Base-by-base conservation (phyloP, 805 yeast genomes). In the Cyberlindnera euphorbiae region DNA sequence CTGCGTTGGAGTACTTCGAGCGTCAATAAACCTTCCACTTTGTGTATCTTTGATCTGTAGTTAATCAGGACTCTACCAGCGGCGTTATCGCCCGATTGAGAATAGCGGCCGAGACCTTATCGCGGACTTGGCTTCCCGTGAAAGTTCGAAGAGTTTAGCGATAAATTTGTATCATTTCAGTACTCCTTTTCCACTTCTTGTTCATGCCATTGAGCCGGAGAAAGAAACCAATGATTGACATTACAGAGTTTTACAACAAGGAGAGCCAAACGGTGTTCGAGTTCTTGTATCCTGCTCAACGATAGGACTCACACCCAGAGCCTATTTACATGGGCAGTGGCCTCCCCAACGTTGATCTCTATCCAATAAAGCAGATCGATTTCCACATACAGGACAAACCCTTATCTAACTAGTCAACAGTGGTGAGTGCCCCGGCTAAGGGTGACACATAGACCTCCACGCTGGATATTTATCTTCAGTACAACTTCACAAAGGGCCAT, bases 401-500 rank as follows among this genome's bases (percentile, higher is more conserved):
- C 3, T 22, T 18, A 24, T 32, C 40, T 5, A 11, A 11, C 2
- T 35, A 25, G 12, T 19, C 35, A 5, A 17, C 30, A 8, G 16
- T 32, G 4, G 41, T 33, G 9, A 16, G 32, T 2, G 34, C 33
- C 17, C 39, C 36, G 8, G 8, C 28, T 6, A 9, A 19, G 3
- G 29, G 33, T 11, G 32, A 26, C 4, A 26, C 24, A 6, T 36
- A 29, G 1, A 15, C 18, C 5, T 21, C 31, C 13, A 34, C 42
- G 2, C 10, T 30, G 23, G 10, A 32, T 30, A 35, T 23, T 26
- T 43, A 28, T 24, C 30, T 39, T 13, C 44, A 39, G 21, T 39
- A 39, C 16, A 38, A 23, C 2, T 39, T 39, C 4, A 15, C 23
- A 3, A 13, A 24, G 8, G 97, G 97, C 28, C 83, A 79, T 45